Percentiles rank a stretch among this genome's conserved stretches.
phyloP scores from a whole-genome alignment of 345 rosid genomes.

The Geranium brycei region DNA sequence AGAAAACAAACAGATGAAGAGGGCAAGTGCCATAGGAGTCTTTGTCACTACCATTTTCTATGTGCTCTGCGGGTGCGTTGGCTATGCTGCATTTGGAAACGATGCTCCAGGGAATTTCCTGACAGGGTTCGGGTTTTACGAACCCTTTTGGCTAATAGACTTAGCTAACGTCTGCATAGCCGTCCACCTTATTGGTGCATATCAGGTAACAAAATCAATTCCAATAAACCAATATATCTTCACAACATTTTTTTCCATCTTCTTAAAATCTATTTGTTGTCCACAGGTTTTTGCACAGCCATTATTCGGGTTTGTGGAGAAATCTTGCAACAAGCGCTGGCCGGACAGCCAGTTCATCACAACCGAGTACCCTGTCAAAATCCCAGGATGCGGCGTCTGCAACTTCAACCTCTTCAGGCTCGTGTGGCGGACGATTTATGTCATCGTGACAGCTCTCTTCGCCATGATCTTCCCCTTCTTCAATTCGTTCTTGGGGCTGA shows the following conservation, averaged over 20 bases:
- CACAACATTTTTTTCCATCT: not conserved
- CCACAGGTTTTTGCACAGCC: slow-evolving; percentile 68
- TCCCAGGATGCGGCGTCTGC: slow-evolving; percentile 36
- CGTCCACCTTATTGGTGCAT: slow-evolving; percentile 68
- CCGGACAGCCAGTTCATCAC: slow-evolving; percentile 53
- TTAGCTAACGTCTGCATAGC: slow-evolving; percentile 76
- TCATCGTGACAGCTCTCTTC: slow-evolving; percentile 38
- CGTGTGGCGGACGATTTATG: slow-evolving; percentile 66
- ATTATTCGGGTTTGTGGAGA: slow-evolving; percentile 50
- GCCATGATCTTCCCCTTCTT: slow-evolving; percentile 92
- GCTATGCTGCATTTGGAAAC: slow-evolving; percentile 86
- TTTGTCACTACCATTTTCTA: slow-evolving; percentile 61
- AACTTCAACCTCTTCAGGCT: slow-evolving; percentile 46
- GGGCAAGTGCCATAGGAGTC: slow-evolving; percentile 42
- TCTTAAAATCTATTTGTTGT: not conserved
- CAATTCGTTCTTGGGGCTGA: slow-evolving; percentile 64
- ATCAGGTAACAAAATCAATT: slow-evolving; percentile 40
- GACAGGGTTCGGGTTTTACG: slow-evolving; percentile 78
- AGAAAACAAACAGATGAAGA: slow-evolving; percentile 58
- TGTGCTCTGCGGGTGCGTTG: slow-evolving; percentile 55
- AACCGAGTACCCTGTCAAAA: slow-evolving; percentile 20
- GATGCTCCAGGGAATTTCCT: slow-evolving; percentile 77
- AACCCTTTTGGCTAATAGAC: slow-evolving; percentile 79
- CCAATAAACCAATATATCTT: not conserved
- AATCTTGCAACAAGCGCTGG: slow-evolving; percentile 30